Conservation (phyloP, 1,284 basidiomycete species). For the Ceratobasidium sp. region DNA sequence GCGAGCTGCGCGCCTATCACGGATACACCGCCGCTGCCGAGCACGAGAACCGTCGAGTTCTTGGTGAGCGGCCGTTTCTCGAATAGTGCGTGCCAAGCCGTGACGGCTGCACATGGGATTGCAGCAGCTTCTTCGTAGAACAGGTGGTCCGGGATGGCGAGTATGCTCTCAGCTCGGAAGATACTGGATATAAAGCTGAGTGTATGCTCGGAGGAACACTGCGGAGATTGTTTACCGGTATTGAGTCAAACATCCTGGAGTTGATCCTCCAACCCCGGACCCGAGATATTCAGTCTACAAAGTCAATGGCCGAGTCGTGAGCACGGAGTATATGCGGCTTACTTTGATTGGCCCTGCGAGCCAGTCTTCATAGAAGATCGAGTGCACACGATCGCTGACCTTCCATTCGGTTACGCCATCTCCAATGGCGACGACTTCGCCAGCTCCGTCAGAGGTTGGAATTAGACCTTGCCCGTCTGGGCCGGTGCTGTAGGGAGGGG, state of each 20-base stretch:
- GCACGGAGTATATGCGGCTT: background rate
- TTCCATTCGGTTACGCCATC: slow-evolving; percentile 65
- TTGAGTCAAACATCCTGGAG: slow-evolving; percentile 25
- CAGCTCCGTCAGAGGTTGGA: slow-evolving; percentile 73
- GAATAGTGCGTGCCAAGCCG: slow-evolving; percentile 66
- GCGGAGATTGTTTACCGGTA: slow-evolving; percentile 62
- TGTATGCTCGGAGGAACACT: background rate
- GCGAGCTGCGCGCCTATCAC: slow-evolving; percentile 69
- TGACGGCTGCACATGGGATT: slow-evolving; percentile 64
- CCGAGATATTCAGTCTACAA: background rate
- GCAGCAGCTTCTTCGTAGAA: slow-evolving; percentile 52
- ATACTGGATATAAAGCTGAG: slow-evolving; percentile 54
- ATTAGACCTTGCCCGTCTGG: slow-evolving; percentile 52
- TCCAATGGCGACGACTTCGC: slow-evolving; percentile 70
- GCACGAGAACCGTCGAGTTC: slow-evolving; percentile 65
- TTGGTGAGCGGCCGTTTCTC: slow-evolving; percentile 62
- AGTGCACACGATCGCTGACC: slow-evolving; percentile 68
- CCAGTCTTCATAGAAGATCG: slow-evolving; percentile 62
- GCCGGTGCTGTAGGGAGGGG: background rate
- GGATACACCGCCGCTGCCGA: slow-evolving; percentile 73
- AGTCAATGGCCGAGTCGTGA: background rate
- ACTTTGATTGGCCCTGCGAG: slow-evolving; percentile 59
- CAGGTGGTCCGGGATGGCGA: slow-evolving; percentile 3
- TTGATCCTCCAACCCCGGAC: background rate
- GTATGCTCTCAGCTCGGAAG: slow-evolving; percentile 11